Conservation (phyloP, 345 rosid genomes). For the Salix purpurea region DNA sequence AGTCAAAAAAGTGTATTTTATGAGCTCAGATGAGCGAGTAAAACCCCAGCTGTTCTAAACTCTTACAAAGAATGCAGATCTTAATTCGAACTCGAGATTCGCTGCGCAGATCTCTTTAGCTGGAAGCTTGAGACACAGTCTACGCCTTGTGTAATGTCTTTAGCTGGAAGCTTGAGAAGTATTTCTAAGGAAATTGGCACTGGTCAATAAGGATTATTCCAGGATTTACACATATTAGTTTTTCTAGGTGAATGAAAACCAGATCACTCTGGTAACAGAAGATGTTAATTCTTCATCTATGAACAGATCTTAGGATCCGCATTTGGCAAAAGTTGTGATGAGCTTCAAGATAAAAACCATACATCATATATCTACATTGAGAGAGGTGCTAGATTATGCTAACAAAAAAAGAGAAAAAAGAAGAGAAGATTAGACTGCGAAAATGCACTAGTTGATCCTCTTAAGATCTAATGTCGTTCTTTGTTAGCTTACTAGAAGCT, state of each 20-base stretch:
- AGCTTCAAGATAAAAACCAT: background rate
- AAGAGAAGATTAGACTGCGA: background rate
- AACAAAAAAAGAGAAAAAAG: background rate
- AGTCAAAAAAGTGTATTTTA: no score
- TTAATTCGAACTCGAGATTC: no score
- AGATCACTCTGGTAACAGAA: background rate
- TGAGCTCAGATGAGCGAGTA: no score
- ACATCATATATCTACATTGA: background rate
- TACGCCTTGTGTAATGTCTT: background rate
- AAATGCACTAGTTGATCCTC: background rate
- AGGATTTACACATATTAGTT: background rate
- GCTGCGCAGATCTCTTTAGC: no score
- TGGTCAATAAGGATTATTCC: background rate
- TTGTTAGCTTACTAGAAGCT: no score
- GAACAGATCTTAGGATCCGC: background rate
- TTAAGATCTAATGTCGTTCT: background rate
- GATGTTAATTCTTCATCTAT: background rate
- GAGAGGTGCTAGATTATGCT: background rate
- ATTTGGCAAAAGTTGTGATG: background rate
- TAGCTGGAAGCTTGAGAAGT: background rate
- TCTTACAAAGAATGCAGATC: no score
- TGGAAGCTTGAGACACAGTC: background rate
- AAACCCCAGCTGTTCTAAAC: rapidly evolving
- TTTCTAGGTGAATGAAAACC: background rate
- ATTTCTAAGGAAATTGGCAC: background rate